Conservation (phyloP, 257 asterid species). For the Scutellaria galericulata region DNA sequence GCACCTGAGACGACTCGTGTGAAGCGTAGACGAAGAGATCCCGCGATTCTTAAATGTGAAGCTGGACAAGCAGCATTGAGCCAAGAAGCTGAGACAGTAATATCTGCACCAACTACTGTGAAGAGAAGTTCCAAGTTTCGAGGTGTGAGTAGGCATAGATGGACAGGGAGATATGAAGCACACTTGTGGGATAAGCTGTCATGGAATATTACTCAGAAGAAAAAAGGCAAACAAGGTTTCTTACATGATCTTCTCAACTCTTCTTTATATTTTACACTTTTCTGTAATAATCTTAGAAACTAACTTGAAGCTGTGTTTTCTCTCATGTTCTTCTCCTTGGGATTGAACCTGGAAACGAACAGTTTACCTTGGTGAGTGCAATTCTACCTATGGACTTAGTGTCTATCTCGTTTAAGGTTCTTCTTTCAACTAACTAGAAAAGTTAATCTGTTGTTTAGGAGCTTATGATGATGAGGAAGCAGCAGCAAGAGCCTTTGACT, state of each 20-base stretch:
- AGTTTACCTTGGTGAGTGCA: slow-evolving; percentile 65
- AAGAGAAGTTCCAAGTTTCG: slow-evolving; percentile 77
- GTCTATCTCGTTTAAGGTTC: neutral
- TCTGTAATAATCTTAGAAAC: slow-evolving; percentile 9
- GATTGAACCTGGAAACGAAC: slow-evolving; percentile 32
- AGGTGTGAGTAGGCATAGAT: slow-evolving; percentile 63
- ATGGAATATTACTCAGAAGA: slow-evolving; percentile 61
- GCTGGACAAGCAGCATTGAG: neutral
- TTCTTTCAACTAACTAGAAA: neutral
- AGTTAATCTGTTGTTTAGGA: slow-evolving; percentile 37
- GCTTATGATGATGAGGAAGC: slow-evolving; percentile 65
- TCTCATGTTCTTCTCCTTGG: slow-evolving; percentile 28
- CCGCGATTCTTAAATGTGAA: neutral
- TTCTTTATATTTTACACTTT: neutral
- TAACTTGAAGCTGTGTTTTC: slow-evolving; percentile 33
- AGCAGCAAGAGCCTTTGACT: slow-evolving; percentile 64
- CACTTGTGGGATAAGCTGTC: slow-evolving; percentile 63
- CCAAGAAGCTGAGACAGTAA: slow-evolving; percentile 31
- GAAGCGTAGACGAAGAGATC: slow-evolving; percentile 64
- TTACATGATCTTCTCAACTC: neutral
- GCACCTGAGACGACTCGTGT: slow-evolving; percentile 35
- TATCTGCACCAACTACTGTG: slow-evolving; percentile 51
- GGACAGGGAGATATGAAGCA: slow-evolving; percentile 66
- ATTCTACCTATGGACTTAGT: neutral
- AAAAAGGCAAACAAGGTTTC: slow-evolving; percentile 60